These are phyloP conservation scores for Pyrenophora seminiperda DNA, from an alignment of 2,329 filamentous ascomycete species.

Conservation along the genomic window DNA sequence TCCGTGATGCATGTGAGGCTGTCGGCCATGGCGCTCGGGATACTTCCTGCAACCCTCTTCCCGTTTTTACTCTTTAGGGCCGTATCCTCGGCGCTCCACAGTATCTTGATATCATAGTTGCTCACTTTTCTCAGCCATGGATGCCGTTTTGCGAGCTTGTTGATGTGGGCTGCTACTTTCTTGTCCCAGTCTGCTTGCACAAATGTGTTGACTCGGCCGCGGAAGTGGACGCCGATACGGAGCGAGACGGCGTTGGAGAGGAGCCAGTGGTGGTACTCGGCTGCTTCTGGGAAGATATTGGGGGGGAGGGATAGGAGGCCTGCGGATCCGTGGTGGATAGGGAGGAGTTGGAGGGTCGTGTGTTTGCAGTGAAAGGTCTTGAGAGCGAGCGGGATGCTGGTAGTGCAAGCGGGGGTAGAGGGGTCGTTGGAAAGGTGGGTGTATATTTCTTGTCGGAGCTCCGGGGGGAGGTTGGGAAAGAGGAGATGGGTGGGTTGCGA, in stretches of 20 bases:
- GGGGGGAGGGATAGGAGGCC: conserved; percentile 28
- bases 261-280: conserved; percentile 34
- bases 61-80: conserved; percentile 21
- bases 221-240: conserved; percentile 31
- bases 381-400: conserved; percentile 24
- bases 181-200: conserved; percentile 36
- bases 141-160: conserved; percentile 30
- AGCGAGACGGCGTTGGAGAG: conserved; percentile 27
- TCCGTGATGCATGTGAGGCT: conserved; percentile 26
- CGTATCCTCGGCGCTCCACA: conserved; percentile 30
- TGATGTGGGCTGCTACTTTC: conserved; percentile 27
- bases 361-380: conserved; percentile 35
- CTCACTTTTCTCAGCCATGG: conserved; percentile 34
- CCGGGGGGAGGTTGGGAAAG: conserved; percentile 35
- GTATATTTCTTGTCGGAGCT: conserved; percentile 41
- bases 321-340: conserved; percentile 30
- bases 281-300: conserved; percentile 29
- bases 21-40: conserved; percentile 26
- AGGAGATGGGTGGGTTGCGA: conserved; percentile 17
- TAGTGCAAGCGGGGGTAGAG: background rate
- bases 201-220: conserved; percentile 33
- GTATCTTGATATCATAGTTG: conserved; percentile 30
- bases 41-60: conserved; percentile 21
- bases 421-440: conserved; percentile 18
- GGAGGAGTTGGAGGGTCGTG: conserved; percentile 29